Base-by-base conservation (phyloP, 2,329 filamentous ascomycete genomes). In the Beauveria medogensis region DNA sequence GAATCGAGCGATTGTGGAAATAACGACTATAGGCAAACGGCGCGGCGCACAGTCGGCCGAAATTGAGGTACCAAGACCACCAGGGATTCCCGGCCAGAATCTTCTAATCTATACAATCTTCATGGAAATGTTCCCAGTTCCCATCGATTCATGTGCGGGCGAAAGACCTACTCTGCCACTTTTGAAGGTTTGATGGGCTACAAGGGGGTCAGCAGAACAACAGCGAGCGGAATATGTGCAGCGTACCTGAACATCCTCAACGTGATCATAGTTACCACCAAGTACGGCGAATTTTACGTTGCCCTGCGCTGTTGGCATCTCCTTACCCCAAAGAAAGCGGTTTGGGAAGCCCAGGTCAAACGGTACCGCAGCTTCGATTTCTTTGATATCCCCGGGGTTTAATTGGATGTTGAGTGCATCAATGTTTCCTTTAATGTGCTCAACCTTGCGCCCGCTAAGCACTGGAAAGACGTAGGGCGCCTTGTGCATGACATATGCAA, bases 401-500 rank as follows among this genome's bases (percentile, higher is more conserved):
- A 92, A 74, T 59, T 79, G 74, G 47, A 91, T 74, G 1, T 76
- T 78, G 43, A 92, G 76, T 0, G 87, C 86, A 67, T 87, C 82
- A 65, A 91, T 87, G 67, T 91, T 91, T 61, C 78, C 80, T 68
- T 86, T 82, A 46, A 92, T 74, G 69, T 92, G 88, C 55, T 87
- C 83, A 10, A 89, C 71, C 66, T 85, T 91, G 12, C 88, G 80
- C 0, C 86, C 86, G 12, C 89, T 88, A 5, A 91, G 77, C 46
- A 92, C 84, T 1, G 89, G 89, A 68, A 90, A 90, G 14, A 91
- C 85, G 67, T 90, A 84, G 0, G 87, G 82, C 0, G 85, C 77
- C 74, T 91, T 91, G 65, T 84, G 80, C 79, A 89, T 81, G 16
- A 91, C 84, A 68, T 92, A 92, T 2, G 89, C 88, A 26, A 92